phyloP scores from a whole-genome alignment of 495 filamentous ascomycete species.

The Neurospora hispaniola region DNA sequence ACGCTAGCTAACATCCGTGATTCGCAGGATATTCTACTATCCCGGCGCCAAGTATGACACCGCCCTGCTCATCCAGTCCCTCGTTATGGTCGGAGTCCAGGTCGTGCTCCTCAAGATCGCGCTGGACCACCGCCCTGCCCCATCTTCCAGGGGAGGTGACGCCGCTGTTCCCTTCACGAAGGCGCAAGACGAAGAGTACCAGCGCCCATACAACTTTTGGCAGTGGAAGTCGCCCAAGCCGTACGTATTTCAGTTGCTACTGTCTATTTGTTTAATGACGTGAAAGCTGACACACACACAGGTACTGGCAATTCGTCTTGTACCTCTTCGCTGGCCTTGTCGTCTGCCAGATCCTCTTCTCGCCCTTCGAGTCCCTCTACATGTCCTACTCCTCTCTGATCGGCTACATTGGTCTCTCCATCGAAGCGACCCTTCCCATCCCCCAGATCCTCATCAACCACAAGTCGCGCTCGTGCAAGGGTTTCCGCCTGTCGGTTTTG shows the following conservation, averaged over 20 bases:
- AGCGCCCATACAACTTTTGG: slow-evolving; percentile 86
- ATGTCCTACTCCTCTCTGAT: slow-evolving; percentile 57
- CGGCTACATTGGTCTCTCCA: slow-evolving; percentile 72
- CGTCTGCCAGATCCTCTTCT: slow-evolving; percentile 61
- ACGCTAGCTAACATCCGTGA: slow-evolving; percentile 7
- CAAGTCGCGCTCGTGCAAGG: slow-evolving; percentile 68
- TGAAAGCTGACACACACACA: slow-evolving; percentile 20
- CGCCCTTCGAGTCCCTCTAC: slow-evolving; percentile 47
- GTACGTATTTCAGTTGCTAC: slow-evolving; percentile 31
- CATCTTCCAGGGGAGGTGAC: slow-evolving; percentile 45
- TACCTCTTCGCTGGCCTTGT: slow-evolving; percentile 57
- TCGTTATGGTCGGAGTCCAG: slow-evolving; percentile 81
- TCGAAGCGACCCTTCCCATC: slow-evolving; percentile 83
- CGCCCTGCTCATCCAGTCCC: slow-evolving; percentile 71
- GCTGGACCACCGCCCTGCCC: slow-evolving; percentile 70
- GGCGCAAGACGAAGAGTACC: slow-evolving; percentile 37
- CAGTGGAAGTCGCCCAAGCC: slow-evolving; percentile 77
- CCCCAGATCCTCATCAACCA: slow-evolving; percentile 83
- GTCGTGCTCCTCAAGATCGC: slow-evolving; percentile 78
- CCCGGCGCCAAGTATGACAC: slow-evolving; percentile 75
- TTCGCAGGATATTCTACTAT: slow-evolving; percentile 78
- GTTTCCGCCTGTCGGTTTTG: slow-evolving; percentile 79
- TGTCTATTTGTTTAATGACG: not conserved
- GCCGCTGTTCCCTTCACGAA: slow-evolving; percentile 45
- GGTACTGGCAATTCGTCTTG: slow-evolving; percentile 80